A percentile compares a stretch with the other conserved stretches of the same genome.
These are phyloP conservation scores for Colletotrichum neosansevieriae DNA, from an alignment of 2,329 filamentous ascomycete species.

Conservation along the genomic window DNA sequence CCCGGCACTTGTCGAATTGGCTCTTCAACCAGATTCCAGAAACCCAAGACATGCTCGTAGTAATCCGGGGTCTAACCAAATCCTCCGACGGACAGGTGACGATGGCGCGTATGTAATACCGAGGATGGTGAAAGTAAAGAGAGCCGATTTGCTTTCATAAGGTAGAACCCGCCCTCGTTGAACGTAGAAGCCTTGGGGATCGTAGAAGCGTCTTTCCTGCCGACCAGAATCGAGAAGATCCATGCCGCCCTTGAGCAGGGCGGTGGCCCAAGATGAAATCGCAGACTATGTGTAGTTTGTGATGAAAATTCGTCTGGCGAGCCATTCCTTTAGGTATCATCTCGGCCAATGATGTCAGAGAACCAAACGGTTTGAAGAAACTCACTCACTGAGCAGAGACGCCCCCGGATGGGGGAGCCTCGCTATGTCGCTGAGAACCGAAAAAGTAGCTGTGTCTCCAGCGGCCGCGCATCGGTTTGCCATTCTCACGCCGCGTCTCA, in stretches of 20 bases:
- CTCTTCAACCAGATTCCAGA: slow-evolving; percentile 13
- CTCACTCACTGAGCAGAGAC: too few species aligned
- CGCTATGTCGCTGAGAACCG: too few species aligned
- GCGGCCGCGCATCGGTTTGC: too few species aligned
- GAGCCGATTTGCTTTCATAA: background rate
- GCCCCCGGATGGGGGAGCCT: too few species aligned
- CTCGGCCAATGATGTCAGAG: too few species aligned
- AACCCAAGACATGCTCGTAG: slow-evolving; percentile 8
- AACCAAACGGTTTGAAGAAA: too few species aligned
- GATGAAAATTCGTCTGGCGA: background rate
- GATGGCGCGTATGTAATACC: slow-evolving; percentile 16
- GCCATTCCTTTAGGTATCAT: too few species aligned
- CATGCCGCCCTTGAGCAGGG: slow-evolving; percentile 2
- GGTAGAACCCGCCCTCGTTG: background rate
- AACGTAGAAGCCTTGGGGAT: accelerated
- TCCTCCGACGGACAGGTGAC: background rate
- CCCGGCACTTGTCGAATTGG: background rate
- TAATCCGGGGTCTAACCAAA: slow-evolving; percentile 28
- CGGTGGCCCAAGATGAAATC: background rate
- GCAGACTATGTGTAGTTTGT: background rate
- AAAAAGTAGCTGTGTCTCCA: too few species aligned
- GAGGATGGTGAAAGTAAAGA: background rate
- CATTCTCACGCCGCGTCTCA: too few species aligned
- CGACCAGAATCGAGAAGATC: slow-evolving; percentile 45
- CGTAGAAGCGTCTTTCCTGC: slow-evolving; percentile 20